Base-by-base conservation (phyloP, 352 stramenopile genomes). In the Globisporangium perplexum region DNA sequence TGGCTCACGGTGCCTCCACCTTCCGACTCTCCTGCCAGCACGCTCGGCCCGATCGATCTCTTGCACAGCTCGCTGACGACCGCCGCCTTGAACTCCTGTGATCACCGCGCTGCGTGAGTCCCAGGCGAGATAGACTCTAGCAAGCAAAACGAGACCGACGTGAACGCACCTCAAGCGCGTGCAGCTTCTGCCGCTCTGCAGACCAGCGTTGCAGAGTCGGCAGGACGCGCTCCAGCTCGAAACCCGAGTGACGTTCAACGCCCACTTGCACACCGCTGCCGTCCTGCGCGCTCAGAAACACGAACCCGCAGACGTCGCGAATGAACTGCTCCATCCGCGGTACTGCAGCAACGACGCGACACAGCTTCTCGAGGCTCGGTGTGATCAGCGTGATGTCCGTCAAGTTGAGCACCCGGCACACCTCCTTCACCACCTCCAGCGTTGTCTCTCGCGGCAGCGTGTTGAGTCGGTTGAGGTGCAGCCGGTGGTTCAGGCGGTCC, bases 261-360 rank as follows among this genome's bases (percentile, higher is more conserved):
- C 72, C 66, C 11, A 45, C 20, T 7, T 39, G 14, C 20, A 10
- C 18, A 24, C 17, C 45, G 24, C n/a, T n/a, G n/a, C 72, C 51
- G 1, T 71, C 66, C 15, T 61, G 63, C 7, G 60, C 28, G 47
- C 77, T 69, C 26, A 88, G 67, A 43, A 81, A 88, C 11, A 92
- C 77, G 42, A 86, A 90, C 4, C 71, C 73, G 44, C 78, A 91
- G 1, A 95, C 80, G n/a, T 93, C 81, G 4, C 77, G 81, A 53
- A 96, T 90, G 43, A 96, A 95, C 50, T 77, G 85, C 50, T 95
- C 86, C 74, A 95, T 89, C 12, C 82, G 70, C 0, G 86, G 84
- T 7, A 96, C 82, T 1, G 80, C 78, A 14, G 71, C 65, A 7
- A 96, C 82, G 12, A 93, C 86, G 50, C 72, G 81, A 46, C 77